A percentile compares a stretch with the other conserved stretches of the same genome.
Conservation (phyloP, 441 rosid genomes). For the Mallotus repandus region DNA sequence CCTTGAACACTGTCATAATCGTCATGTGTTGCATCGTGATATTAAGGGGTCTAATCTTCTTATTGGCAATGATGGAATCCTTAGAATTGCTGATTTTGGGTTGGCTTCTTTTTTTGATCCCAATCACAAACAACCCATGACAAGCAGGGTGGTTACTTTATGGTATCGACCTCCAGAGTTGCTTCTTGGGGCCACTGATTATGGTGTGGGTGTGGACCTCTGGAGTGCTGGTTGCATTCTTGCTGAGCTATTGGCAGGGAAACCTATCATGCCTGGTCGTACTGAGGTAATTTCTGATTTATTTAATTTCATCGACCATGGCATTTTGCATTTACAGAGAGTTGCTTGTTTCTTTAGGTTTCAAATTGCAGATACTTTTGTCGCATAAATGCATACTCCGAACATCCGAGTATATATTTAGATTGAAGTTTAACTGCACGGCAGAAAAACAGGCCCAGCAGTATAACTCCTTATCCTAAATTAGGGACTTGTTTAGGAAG, state of each 20-base stretch:
- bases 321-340: constrained; percentile 9
- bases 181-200: constrained; percentile 88
- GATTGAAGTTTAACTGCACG: not conserved
- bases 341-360: not conserved
- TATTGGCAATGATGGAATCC: constrained; percentile 78
- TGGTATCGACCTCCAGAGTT: constrained; percentile 98
- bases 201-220: constrained; percentile 86
- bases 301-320: constrained; percentile 1
- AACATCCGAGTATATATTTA: not conserved
- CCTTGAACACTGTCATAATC: constrained; percentile 83
- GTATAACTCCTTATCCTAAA: not conserved
- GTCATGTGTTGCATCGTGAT: constrained; percentile 88
- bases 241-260: constrained; percentile 83
- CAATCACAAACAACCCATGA: constrained; percentile 78
- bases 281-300: constrained; percentile 62
- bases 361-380: not conserved
- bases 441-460: not conserved
- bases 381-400: not conserved
- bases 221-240: constrained; percentile 99
- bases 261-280: constrained; percentile 94
- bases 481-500: not conserved
- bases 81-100: constrained; percentile 90
- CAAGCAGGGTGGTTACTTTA: constrained; percentile 92
- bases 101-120: constrained; percentile 83
- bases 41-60: constrained; percentile 96